Percentiles rank a stretch among this genome's conserved stretches.
Evolutionary conservation across 768 basidiomycete species (phyloP).

Genomic region (Pisolithus tinctorius): DNA sequence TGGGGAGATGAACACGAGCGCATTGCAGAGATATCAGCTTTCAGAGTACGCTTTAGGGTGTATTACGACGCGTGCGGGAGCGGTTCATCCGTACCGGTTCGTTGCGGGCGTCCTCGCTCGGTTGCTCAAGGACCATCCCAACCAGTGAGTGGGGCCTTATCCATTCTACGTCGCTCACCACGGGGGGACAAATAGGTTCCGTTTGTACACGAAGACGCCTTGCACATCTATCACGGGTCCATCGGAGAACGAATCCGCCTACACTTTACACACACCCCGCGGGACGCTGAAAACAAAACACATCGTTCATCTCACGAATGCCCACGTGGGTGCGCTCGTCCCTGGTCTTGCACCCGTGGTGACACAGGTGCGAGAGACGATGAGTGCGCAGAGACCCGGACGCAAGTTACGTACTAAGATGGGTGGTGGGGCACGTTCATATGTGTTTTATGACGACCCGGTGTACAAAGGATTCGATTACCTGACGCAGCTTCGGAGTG

Average conservation of each 20-base stretch:
- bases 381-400: conserved; percentile 62
- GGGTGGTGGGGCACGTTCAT: conserved; percentile 43
- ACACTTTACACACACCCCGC: conserved; percentile 36
- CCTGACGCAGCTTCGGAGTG: conserved; percentile 52
- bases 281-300: conserved; percentile 34
- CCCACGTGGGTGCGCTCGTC: conserved; percentile 40
- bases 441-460: conserved; percentile 47
- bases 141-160: conserved; percentile 18
- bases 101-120: conserved; percentile 53
- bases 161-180: no score
- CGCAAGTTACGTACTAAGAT: conserved; percentile 20
- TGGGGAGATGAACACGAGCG: neutral
- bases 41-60: conserved; percentile 41
- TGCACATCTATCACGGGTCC: conserved; percentile 31
- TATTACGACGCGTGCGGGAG: conserved; percentile 49
- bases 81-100: conserved; percentile 64
- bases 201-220: conserved; percentile 39
- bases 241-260: conserved; percentile 18
- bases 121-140: conserved; percentile 42
- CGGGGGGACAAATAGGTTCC: conserved; percentile 18
- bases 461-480: conserved; percentile 48
- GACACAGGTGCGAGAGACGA: conserved; percentile 38
- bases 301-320: conserved; percentile 53
- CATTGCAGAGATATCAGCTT: conserved; percentile 43
- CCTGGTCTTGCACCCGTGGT: conserved; percentile 32